These are phyloP conservation scores for Scolecobasidium constrictum DNA, from an alignment of 2,329 filamentous ascomycete genomes.

Conservation along the genomic window DNA sequence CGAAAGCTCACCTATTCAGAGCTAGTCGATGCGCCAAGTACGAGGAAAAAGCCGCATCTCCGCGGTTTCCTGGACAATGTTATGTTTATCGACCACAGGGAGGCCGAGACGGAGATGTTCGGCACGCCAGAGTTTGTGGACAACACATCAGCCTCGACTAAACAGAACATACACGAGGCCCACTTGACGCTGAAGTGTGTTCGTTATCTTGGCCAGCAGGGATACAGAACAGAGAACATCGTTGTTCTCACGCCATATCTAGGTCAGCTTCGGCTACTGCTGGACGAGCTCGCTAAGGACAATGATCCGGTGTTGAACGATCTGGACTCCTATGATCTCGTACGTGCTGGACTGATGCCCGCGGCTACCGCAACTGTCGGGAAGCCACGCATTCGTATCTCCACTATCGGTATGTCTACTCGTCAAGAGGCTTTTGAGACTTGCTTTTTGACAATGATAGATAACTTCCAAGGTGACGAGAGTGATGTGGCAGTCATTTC, in stretches of 20 bases:
- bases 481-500: slow-evolving; percentile 60
- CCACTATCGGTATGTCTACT: slow-evolving; percentile 52
- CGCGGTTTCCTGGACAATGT: slow-evolving; percentile 50
- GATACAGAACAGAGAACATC: slow-evolving; percentile 53
- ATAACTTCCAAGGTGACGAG: slow-evolving; percentile 73
- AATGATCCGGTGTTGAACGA: slow-evolving; percentile 60
- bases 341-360: slow-evolving; percentile 51
- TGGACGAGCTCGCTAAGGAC: slow-evolving; percentile 40
- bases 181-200: slow-evolving; percentile 55
- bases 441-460: slow-evolving; percentile 18
- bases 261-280: slow-evolving; percentile 52
- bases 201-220: slow-evolving; percentile 59
- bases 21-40: slow-evolving; percentile 44
- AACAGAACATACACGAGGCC: slow-evolving; percentile 54
- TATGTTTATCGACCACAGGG: slow-evolving; percentile 54
- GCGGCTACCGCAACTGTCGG: slow-evolving; percentile 38
- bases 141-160: slow-evolving; percentile 38
- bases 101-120: slow-evolving; percentile 38
- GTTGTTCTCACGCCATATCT: slow-evolving; percentile 65
- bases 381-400: slow-evolving; percentile 47
- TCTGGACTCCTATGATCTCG: slow-evolving; percentile 52
- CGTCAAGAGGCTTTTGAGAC: slow-evolving; percentile 2
- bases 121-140: slow-evolving; percentile 41
- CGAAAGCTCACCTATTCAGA: slow-evolving; percentile 50
- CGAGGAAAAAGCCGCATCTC: slow-evolving; percentile 34